phyloP scores from a whole-genome alignment of 2,329 filamentous ascomycete genomes.

The Stylonectria norvegica region DNA sequence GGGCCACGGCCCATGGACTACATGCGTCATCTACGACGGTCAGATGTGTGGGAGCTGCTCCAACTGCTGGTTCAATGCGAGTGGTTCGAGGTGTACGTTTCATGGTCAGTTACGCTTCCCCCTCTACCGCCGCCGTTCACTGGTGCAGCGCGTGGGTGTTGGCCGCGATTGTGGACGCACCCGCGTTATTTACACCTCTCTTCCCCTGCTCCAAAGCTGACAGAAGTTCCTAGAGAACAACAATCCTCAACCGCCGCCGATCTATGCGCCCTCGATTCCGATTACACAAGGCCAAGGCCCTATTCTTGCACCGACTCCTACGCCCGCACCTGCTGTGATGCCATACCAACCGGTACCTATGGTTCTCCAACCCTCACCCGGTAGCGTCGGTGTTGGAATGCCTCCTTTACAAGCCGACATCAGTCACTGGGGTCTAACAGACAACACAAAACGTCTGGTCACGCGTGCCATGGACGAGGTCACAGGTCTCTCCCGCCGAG shows the following conservation, averaged over 20 bases:
- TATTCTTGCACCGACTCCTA: not conserved
- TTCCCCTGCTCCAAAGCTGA: slow-evolving; percentile 6
- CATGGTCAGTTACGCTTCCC: slow-evolving; percentile 46
- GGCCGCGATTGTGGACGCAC: too few relatives aligned
- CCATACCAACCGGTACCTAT: not conserved
- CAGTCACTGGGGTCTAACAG: slow-evolving; percentile 33
- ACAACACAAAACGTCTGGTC: slow-evolving; percentile 22
- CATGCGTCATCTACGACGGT: slow-evolving; percentile 56
- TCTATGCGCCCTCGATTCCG: slow-evolving; percentile 6
- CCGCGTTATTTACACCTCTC: not conserved
- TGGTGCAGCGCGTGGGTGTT: too few relatives aligned
- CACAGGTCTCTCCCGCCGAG: slow-evolving; percentile 40
- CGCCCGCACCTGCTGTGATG: not conserved
- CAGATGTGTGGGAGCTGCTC: slow-evolving; percentile 61
- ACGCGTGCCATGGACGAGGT: slow-evolving; percentile 45
- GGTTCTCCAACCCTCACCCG: slow-evolving; percentile 25
- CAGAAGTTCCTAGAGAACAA: slow-evolving; percentile 17
- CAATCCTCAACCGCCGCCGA: slow-evolving; percentile 14
- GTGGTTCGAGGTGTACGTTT: slow-evolving; percentile 57
- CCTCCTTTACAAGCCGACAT: slow-evolving; percentile 28
- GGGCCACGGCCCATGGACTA: slow-evolving; percentile 57
- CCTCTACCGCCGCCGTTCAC: not conserved
- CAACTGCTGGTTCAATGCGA: slow-evolving; percentile 63
- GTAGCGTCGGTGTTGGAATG: slow-evolving; percentile 4
- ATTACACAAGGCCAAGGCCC: too few relatives aligned